Evolutionary conservation across 2,329 filamentous ascomycete genomes (phyloP), one percentile per base, ranked within the genome.

Genomic region (Endothia cerciana): DNA sequence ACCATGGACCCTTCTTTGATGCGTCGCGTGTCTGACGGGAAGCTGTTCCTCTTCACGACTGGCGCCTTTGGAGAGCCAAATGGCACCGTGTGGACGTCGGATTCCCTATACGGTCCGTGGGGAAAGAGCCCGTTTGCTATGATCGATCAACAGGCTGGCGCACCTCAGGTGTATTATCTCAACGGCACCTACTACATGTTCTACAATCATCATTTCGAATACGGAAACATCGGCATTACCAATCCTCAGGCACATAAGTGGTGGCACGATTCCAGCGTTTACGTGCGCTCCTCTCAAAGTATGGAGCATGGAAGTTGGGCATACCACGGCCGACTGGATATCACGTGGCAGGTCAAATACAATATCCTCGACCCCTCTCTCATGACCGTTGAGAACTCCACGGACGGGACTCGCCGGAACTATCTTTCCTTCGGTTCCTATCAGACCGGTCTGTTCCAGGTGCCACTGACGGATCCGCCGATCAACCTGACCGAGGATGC

Each of bases 301-400:
- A 75, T 85, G 74, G 82, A 85, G 25, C 77, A 80, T 10, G 85
- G 85, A 51, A 80, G 78, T 17, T 90, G 87, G 87, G 86, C 81
- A 2, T 87, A 90, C 72, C 80, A 79, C 17, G 88, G 88, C 15
- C 68, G 69, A 4, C 66, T 72, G 25, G 64, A 69, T 17, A 71
- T 72, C 63, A 63, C 69, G 25, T 72, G 71, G 71, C 60, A 64
- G 17, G 55, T 63, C 56, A 63, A 61, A 30, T 72, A 71, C 64
- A 72, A 72, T 62, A 67, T 71, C 40, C 70, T 72, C 4, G 71
- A 72, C 63, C 67, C 66, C 5, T 63, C 67, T 2, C 68, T 72
- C 8, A 33, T 71, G n/a, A 69, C 65, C n/a, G 53, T 69, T 41
- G 65, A 63, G 33, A 67, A 68, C 17, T 25, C 30, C 11, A 56